Evolutionary conservation across 108 stramenopile genomes (phyloP), one percentile per base, ranked within the genome.

Genomic region (Epithemia pelagica): DNA sequence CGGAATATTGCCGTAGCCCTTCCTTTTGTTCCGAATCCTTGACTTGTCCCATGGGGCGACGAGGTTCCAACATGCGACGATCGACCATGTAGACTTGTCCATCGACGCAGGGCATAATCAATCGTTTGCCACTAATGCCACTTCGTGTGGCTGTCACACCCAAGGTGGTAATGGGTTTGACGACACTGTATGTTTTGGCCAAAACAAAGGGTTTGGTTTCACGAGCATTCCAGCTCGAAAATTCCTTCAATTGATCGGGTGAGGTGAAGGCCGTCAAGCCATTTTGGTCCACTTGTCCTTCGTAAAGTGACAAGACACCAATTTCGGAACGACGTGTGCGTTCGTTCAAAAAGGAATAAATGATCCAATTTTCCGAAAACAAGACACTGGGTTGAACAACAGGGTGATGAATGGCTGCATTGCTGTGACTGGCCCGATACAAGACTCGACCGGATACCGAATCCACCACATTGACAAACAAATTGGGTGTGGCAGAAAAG

Each of bases 261-360:
- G 80, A 58, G n/a, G 84, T 78, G 74, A 96, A 96, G 24, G 91
- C 81, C 24, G 89, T 91, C 29, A 96, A 68, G 21, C 96, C 95
- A 63, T 92, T 81, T 58, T 79, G 89, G 54, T 92, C 95, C 65
- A 99, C 96, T 83, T 96, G 89, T 23, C 98, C 98, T 63, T 99
- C 98, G 78, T 96, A 94, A 21, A 99, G 80, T 23, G 84, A 84
- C 28, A 95, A 67, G 52, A 91, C 85, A 5, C 92, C 93, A 33
- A 98, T 62, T 69, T 98, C 96, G 22, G 91, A 81, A 60, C 96
- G 81, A 28, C 90, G 85, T 10, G 89, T 87, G 58, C 78, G 80
- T 21, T 71, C 67, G 71, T 95, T 98, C 73, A 88, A 91, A 78
- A 88, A 97, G 7, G 96, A 67, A 74, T 96, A 97, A 27, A 96